Base-by-base conservation (phyloP, 2,329 filamentous ascomycete species). In the Pyrenochaeta sp. region DNA sequence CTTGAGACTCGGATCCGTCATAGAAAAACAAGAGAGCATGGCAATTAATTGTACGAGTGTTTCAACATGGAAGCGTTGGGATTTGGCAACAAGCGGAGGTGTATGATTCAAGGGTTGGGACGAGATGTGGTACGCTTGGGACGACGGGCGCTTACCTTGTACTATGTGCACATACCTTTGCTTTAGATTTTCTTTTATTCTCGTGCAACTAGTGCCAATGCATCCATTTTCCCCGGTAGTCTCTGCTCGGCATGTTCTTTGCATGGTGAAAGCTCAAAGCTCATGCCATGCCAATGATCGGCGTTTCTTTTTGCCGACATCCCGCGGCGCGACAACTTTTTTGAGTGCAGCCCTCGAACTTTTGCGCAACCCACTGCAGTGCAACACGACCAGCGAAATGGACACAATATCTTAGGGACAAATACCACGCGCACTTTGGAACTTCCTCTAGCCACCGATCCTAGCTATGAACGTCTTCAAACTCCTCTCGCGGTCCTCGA, bases 401-500 rank as follows among this genome's bases (percentile, higher is more conserved):
- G 15, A 30, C 22, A 18, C 14, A 23, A 22, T 22, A 3, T 28
- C 21, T 44, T 34, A 11, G 17, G 41, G 31, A 27, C 24, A 9
- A 7, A 11, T 13, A 28, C 20, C 21, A 14, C 23, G n/a, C n/a
- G n/a, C n/a, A n/a, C n/a, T n/a, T n/a, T n/a, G n/a, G n/a, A n/a
- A n/a, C n/a, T n/a, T n/a, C n/a, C n/a, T n/a, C n/a, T n/a, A n/a
- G n/a, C n/a, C n/a, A n/a, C n/a, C 4, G n/a, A 31, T n/a, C 23
- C 14, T 30, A 1, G 57, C 35, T 42, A 89, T 89, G 86, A 87
- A 91, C 72, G 84, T 90, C 41, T 77, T 90, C 63, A 89, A 85
- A 61, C 74, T 91, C 21, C 75, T 91, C 46, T 89, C 87, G 23
- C 81, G 87, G 36, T 86, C 86, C 44, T 84, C 83, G 3, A 89